Conservation (phyloP, 1,139 yeast genomes). For the Saccharomyces hybrid region DNA sequence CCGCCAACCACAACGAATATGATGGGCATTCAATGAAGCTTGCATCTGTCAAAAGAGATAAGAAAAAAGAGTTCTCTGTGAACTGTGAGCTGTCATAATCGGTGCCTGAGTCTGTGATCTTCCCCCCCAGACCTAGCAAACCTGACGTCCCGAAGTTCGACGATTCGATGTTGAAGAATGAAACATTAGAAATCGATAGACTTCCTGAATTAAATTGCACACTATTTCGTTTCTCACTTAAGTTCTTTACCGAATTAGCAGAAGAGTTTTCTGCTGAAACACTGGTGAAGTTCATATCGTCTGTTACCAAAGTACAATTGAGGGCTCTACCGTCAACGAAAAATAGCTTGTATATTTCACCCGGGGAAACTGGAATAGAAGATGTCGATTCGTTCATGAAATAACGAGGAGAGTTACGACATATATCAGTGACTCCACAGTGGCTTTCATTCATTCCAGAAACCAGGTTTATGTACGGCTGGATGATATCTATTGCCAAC, state of each 20-base stretch:
- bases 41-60: constrained; percentile 33
- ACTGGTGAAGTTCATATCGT: constrained; percentile 16
- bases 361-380: constrained; percentile 7
- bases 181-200: constrained; percentile 15
- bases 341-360: constrained; percentile 10
- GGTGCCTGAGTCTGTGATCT: constrained; percentile 10
- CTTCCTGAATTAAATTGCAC: neutral
- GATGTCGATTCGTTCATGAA: constrained; percentile 16
- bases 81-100: constrained; percentile 19
- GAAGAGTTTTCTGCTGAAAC: constrained; percentile 1
- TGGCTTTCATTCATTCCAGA: constrained; percentile 27
- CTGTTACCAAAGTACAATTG: constrained; percentile 22
- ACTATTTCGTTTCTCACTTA: constrained; percentile 3
- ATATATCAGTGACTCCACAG: constrained; percentile 10
- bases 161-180: constrained; percentile 35
- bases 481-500: constrained; percentile 37
- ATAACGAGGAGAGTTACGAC: constrained; percentile 15
- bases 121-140: constrained; percentile 51
- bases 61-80: constrained; percentile 36
- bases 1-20: constrained; percentile 49
- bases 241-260: neutral
- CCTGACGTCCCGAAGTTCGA: constrained; percentile 42
- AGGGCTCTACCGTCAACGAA: constrained; percentile 19
- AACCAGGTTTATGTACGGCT: constrained; percentile 39
- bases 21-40: constrained; percentile 41